A percentile compares a stretch with the other conserved stretches of the same genome.
phyloP scores from a whole-genome alignment of 495 filamentous ascomycete genomes.

The Penicillium tannophilum region DNA sequence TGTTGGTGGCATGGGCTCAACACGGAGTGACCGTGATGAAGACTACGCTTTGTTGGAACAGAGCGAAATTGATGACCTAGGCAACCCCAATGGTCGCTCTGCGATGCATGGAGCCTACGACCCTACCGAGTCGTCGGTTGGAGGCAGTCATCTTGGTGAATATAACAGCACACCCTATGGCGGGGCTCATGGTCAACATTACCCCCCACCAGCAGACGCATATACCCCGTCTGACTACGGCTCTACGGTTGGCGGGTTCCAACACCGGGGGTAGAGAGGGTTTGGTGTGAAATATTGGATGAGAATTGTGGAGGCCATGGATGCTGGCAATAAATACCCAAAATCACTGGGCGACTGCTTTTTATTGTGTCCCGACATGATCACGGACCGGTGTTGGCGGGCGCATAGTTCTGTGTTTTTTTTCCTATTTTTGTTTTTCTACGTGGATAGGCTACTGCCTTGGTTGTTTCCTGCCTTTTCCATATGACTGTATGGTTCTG shows the following conservation, averaged over 20 bases:
- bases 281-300: conserved; percentile 5
- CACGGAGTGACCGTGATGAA: conserved; percentile 43
- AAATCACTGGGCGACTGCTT: conserved; percentile 22
- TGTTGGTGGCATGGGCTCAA: conserved; percentile 35
- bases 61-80: conserved; percentile 46
- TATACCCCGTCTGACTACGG: conserved; percentile 30
- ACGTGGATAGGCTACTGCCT: conserved; percentile 10
- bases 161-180: conserved; percentile 50
- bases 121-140: conserved; percentile 36
- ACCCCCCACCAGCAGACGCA: conserved; percentile 28
- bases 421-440: conserved; percentile 5
- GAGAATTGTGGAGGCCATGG: conserved; percentile 11
- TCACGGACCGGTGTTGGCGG: conserved; percentile 43
- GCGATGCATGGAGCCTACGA: conserved; percentile 44
- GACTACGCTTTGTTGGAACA: conserved; percentile 52
- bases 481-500: conserved; percentile 22
- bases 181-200: conserved; percentile 47
- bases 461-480: conserved; percentile 16
- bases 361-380: conserved; percentile 32
- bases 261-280: conserved; percentile 24
- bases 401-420: conserved; percentile 33
- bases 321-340: conserved; percentile 27
- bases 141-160: conserved; percentile 40
- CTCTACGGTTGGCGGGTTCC: conserved; percentile 26
- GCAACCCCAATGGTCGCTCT: conserved; percentile 36